phyloP scores from a whole-genome alignment of 2,329 filamentous ascomycete genomes.

The Aspergillus clavatus region DNA sequence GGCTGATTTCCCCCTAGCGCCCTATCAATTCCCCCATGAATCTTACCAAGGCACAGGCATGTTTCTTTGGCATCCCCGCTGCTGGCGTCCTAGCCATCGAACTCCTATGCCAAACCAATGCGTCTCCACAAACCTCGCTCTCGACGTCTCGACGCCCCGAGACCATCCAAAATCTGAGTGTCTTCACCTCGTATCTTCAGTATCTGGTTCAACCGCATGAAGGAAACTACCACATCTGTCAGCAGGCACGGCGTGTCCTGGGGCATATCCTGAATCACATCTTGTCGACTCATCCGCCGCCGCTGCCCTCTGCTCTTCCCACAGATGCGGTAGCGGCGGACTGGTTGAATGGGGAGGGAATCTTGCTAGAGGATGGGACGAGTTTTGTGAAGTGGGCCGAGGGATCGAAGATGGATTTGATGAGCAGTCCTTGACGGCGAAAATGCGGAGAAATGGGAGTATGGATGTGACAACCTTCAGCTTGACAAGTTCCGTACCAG shows the following conservation, averaged over 20 bases:
- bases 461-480: too few relatives aligned
- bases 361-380: constrained; percentile 4
- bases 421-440: too few relatives aligned
- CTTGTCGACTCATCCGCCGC: constrained; percentile 4
- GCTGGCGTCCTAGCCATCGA: constrained; percentile 27
- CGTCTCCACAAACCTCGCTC: not conserved
- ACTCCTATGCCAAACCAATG: constrained; percentile 18
- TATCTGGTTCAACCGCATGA: constrained; percentile 18
- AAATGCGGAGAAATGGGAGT: too few relatives aligned
- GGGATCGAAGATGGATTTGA: not conserved
- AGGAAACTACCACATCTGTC: constrained; percentile 21
- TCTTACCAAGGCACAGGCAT: constrained; percentile 12
- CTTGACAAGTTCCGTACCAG: too few relatives aligned
- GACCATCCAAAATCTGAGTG: constrained; percentile 26
- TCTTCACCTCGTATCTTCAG: constrained; percentile 23
- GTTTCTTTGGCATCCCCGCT: constrained; percentile 22
- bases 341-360: constrained; percentile 5
- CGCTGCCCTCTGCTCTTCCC: constrained; percentile 1
- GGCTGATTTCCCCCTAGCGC: too few relatives aligned
- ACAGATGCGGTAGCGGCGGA: constrained; percentile 2
- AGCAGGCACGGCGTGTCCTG: constrained; percentile 19
- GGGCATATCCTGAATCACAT: constrained; percentile 19
- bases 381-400: constrained; percentile 4
- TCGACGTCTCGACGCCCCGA: constrained; percentile 20
- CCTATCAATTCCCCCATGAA: not conserved